Conservation (phyloP, 257 asterid species). For the Linaria vulgaris region DNA sequence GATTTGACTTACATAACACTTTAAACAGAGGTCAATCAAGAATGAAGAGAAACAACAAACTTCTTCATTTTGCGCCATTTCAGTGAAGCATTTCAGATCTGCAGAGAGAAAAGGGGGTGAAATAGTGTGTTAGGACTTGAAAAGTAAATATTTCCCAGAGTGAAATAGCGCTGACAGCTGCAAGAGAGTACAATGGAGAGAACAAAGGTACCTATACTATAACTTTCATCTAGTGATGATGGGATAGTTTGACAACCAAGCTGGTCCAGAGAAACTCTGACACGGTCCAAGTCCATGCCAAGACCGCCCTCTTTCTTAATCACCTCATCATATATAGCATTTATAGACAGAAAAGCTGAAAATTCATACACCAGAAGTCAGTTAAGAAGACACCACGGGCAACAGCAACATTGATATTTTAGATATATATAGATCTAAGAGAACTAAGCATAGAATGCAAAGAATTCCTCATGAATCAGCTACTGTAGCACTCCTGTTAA, state of each 20-base stretch:
- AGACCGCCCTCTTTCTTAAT: constrained; percentile 69
- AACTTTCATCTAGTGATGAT: constrained; percentile 49
- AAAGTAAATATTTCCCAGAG: neutral
- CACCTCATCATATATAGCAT: constrained; percentile 71
- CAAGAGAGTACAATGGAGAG: constrained; percentile 16
- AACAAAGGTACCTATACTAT: constrained; percentile 61
- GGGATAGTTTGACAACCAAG: constrained; percentile 60
- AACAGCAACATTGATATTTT: neutral
- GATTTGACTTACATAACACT: constrained; percentile 15
- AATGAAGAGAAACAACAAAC: constrained; percentile 36
- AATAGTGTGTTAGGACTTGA: constrained; percentile 21
- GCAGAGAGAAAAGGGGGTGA: constrained; percentile 33
- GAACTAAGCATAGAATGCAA: constrained; percentile 2
- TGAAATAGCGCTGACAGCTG: constrained; percentile 13
- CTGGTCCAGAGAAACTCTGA: constrained; percentile 56
- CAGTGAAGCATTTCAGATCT: constrained; percentile 75
- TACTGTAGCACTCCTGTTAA: neutral
- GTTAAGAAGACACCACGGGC: constrained; percentile 17
- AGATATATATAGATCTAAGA: constrained; percentile 4
- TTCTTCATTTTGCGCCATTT: constrained; percentile 80
- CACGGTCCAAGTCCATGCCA: constrained; percentile 63
- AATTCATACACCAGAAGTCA: constrained; percentile 27
- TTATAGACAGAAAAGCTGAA: constrained; percentile 60
- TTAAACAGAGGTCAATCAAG: constrained; percentile 17
- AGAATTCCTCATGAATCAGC: constrained; percentile 4